Evolutionary conservation across 1,139 yeast species (phyloP).

Genomic region (Yueomyces sp.): DNA sequence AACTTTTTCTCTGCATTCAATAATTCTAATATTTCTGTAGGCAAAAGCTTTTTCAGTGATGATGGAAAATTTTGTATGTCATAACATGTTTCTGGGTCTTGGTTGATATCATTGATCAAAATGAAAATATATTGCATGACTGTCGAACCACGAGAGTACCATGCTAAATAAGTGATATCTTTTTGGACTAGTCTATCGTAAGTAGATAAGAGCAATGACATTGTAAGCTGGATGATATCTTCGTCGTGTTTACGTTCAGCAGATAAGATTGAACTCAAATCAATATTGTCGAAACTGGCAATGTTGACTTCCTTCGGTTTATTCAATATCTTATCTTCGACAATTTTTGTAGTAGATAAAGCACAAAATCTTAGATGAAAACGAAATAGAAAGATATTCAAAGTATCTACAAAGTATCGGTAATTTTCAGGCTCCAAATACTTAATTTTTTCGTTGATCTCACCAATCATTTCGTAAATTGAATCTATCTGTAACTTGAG

Average conservation of each 20-base stretch:
- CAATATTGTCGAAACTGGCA: constrained; percentile 4
- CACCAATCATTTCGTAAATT: constrained; percentile 4
- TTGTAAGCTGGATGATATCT: constrained; percentile 12
- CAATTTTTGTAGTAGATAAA: constrained; percentile 5
- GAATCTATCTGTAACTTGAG: constrained; percentile 1
- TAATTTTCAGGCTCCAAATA: constrained; percentile 3
- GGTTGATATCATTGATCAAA: constrained; percentile 14
- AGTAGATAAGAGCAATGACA: constrained; percentile 13
- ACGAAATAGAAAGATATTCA: constrained; percentile 15
- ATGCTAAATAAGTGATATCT: constrained; percentile 8
- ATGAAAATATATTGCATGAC: constrained; percentile 21
- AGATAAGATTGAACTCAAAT: constrained; percentile 9
- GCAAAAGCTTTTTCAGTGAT: constrained; percentile 5
- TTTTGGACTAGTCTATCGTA: constrained; percentile 14
- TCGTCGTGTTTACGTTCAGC: constrained; percentile 7
- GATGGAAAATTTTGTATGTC: constrained; percentile 3
- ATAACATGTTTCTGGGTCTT: constrained; percentile 9
- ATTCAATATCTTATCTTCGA: constrained; percentile 6
- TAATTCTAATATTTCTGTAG: constrained; percentile 9
- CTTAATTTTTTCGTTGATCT: constrained; percentile 5
- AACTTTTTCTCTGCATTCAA: constrained; percentile 5
- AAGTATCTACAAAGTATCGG: constrained; percentile 13
- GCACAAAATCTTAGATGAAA: constrained; percentile 15
- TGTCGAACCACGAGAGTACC: constrained; percentile 21
- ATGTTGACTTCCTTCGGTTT: constrained; percentile 3